Evolutionary conservation across 2,329 filamentous ascomycete species (phyloP), one percentile per base, ranked within the genome.

Genomic region (Penicillium sp.): DNA sequence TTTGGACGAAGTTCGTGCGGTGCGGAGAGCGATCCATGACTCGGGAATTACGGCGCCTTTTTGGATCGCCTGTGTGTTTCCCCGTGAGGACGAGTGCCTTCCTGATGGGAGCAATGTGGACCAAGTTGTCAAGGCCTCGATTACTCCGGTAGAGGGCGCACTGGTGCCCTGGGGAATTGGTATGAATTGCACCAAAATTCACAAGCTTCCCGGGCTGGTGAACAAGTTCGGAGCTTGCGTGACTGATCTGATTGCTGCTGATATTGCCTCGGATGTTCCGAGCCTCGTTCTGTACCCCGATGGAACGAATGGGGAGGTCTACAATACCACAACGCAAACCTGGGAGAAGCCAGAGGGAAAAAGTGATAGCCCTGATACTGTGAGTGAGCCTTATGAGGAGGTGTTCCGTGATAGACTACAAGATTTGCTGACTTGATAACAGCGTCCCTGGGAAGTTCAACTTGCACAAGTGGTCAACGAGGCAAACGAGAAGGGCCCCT

Each of bases 271-370:
- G 20, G 45, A 45, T 43, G 41, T 46, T 12, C 84, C 84, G 1
- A 76, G 74, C 17, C 67, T 89, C 46, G 80, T 89, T 4, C 60
- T 89, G 15, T 89, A 88, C 65, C 86, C 86, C 0, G 86, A 89
- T 65, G 86, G 86, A 0, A 88, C 86, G 1, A 85, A 84, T 40
- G 84, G 84, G 0, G 83, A 88, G 68, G 78, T 85, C 0, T 89
- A 89, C 69, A 83, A 89, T 65, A 86, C 85, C 1, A 71, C 68
- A 0, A 85, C 83, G 6, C 81, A 87, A 62, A 73, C 70, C 46
- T 89, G 86, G 86, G 80, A 67, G 55, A 69, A 62, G 51, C 53
- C 49, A 2, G 51, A 50, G 10, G 49, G 33, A 10, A 20, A 29
- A 52, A 39, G 33, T 49, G 60, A 63, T 52, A 54, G 49, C 34